Base-by-base conservation (phyloP, 257 asterid genomes). In the Fraxinus cuspidata region DNA sequence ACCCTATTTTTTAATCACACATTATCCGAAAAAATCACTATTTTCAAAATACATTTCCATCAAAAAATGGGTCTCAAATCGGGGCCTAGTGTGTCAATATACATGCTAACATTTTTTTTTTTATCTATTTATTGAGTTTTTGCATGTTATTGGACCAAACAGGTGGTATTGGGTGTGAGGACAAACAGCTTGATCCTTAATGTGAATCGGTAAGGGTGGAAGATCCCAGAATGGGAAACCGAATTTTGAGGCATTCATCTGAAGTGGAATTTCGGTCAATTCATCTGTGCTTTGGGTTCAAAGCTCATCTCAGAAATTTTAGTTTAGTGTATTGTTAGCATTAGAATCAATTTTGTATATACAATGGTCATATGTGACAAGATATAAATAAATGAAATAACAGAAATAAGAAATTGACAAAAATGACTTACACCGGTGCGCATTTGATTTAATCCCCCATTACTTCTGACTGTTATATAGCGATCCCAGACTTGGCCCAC, bases 391-490 rank as follows among this genome's bases (percentile, higher is more conserved):
- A 40, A 38, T 44, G 67, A 68, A 67, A 44, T 16, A 44, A 78
- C 74, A 56, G 47, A 77, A 5, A n/a, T n/a, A 71, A 63, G 38
- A 28, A 67, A 67, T 16, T 60, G 69, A 63, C 27, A 40, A 38
- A 81, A 74, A 34, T 32, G 32, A 82, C 91, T 86, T 81, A 95
- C 99, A 80, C 99, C 99, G 58, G 93, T 86, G 47, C 97, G 92
- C 99, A 95, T 95, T 85, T 95, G 99, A 87, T 95, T 95, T 74
- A 95, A 84, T 80, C 98, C 98, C 70, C 99, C 99, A 78, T 95
- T 95, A 86, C 97, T 80, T 77, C 85, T 89, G 74, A 93, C 99
- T 53, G 99, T 95, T 84, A 95, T 87, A 80, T 93, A 95, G 78
- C 82, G 99, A 78, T 86, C 88, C 83, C 71, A 83, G 49, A 80